phyloP scores from a whole-genome alignment of 257 asterid genomes.

The Primulina eburnea region DNA sequence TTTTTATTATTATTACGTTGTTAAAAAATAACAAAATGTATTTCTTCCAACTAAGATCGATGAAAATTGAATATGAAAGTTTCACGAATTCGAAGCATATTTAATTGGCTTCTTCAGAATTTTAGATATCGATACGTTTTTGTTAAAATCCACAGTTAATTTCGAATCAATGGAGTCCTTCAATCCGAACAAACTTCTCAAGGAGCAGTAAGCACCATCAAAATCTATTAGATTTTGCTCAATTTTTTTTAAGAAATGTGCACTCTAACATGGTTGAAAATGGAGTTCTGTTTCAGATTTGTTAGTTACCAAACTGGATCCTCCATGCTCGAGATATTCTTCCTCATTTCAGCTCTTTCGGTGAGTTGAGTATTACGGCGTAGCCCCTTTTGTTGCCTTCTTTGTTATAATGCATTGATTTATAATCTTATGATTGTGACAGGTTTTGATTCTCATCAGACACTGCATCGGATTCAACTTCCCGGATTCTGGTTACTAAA shows the following conservation, averaged over 20 bases:
- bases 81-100: too few species aligned
- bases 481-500: conserved; percentile 8
- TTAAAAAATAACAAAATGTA: too few species aligned
- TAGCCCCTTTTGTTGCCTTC: neutral
- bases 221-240: neutral
- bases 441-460: conserved; percentile 54
- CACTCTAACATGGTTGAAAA: neutral
- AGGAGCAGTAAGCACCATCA: conserved; percentile 54
- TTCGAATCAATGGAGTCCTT: conserved; percentile 51
- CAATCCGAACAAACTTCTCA: conserved; percentile 65
- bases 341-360: conserved; percentile 44
- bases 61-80: too few species aligned
- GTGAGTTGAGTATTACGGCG: conserved; percentile 34
- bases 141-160: neutral
- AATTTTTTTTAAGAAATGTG: too few species aligned
- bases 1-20: too few species aligned
- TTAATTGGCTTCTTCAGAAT: too few species aligned
- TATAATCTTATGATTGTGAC: conserved; percentile 21
- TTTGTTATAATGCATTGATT: neutral
- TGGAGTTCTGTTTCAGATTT: conserved; percentile 42
- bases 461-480: conserved; percentile 44
- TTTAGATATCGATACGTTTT: too few species aligned
- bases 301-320: conserved; percentile 82
- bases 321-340: conserved; percentile 57
- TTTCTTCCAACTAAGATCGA: too few species aligned